Evolutionary conservation across 2,329 filamentous ascomycete species (phyloP).

Genomic region (Microascus cirrosus): DNA sequence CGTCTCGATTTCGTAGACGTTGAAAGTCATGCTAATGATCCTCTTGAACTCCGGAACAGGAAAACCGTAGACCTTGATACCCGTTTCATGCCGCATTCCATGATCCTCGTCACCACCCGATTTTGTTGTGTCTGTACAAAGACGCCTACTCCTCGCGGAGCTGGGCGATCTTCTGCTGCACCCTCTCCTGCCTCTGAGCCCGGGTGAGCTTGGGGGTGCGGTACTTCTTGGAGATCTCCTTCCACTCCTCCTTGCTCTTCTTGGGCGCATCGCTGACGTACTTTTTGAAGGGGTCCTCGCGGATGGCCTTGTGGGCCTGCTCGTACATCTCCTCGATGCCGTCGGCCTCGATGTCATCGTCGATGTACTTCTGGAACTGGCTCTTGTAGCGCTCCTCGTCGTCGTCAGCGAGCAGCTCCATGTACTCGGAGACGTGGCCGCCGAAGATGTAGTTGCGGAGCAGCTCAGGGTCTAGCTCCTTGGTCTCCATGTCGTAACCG

Average conservation of each 20-base stretch:
- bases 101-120: neutral
- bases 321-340: slow-evolving; percentile 93
- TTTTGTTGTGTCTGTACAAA: neutral
- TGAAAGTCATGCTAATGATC: slow-evolving; percentile 4
- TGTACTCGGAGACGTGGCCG: slow-evolving; percentile 99
- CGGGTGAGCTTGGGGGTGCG: slow-evolving; percentile 64
- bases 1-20: slow-evolving; percentile 4
- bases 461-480: slow-evolving; percentile 95
- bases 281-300: slow-evolving; percentile 98
- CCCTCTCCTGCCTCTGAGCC: slow-evolving; percentile 70
- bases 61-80: slow-evolving; percentile 1
- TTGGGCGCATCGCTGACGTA: slow-evolving; percentile 60
- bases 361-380: slow-evolving; percentile 97
- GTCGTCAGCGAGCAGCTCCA: slow-evolving; percentile 98
- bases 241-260: slow-evolving; percentile 97
- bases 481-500: slow-evolving; percentile 90
- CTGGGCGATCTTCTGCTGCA: slow-evolving; percentile 86
- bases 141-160: slow-evolving; percentile 44
- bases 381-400: slow-evolving; percentile 99
- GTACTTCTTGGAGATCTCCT: slow-evolving; percentile 91
- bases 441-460: slow-evolving; percentile 99
- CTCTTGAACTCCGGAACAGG: slow-evolving; percentile 2
- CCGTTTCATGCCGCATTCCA: slow-evolving; percentile 1
- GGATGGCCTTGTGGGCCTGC: slow-evolving; percentile 93
- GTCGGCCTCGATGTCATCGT: slow-evolving; percentile 92